Conservation (phyloP, 169 alveolate genomes). For the Cryptosporidium bovis region DNA sequence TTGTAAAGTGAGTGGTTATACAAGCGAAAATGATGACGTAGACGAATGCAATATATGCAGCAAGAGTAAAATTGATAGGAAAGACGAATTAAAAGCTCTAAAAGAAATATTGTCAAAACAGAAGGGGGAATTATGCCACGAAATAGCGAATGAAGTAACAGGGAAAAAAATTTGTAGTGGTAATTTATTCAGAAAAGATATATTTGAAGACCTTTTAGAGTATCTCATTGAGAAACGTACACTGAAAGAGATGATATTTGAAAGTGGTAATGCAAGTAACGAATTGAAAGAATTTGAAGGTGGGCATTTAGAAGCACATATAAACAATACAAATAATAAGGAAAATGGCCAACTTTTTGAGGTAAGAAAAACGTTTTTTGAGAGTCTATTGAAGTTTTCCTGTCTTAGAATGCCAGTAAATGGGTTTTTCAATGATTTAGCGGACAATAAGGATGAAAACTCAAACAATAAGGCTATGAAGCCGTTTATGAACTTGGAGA, state of each 20-base stretch:
- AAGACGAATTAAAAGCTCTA: conserved; percentile 4
- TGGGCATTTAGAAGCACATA: background rate
- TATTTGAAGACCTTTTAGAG: conserved; percentile 30
- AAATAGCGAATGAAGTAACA: background rate
- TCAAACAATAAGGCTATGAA: background rate
- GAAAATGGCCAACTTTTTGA: background rate
- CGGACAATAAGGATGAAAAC: background rate
- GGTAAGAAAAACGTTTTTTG: background rate
- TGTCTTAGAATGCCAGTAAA: background rate
- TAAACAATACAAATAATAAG: background rate
- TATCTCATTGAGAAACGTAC: conserved; percentile 12
- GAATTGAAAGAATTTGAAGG: background rate
- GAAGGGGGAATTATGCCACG: background rate
- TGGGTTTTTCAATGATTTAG: background rate
- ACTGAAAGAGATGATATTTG: conserved; percentile 21
- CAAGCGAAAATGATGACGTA: no score
- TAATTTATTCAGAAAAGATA: background rate
- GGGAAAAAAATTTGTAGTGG: conserved; percentile 17
- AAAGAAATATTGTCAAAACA: background rate
- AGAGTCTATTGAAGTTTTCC: background rate
- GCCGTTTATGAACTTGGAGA: background rate
- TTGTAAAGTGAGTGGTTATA: no score
- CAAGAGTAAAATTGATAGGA: background rate
- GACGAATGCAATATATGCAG: no score
- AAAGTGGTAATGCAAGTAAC: background rate